Conservation (phyloP, 805 yeast genomes). For the Wickerhamiella dianesei region DNA sequence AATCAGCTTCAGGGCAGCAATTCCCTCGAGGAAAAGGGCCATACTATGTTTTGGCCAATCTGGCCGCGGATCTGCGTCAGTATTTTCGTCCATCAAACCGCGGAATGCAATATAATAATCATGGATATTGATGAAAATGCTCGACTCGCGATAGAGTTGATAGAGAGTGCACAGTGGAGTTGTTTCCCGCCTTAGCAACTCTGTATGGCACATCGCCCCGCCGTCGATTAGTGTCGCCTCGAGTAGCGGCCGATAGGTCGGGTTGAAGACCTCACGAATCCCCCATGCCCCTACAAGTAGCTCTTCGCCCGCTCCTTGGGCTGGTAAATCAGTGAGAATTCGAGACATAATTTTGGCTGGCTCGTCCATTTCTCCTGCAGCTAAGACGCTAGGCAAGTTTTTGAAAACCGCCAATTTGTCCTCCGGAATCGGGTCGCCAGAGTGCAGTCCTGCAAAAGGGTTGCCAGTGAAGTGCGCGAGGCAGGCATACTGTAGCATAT, state of each 20-base stretch:
- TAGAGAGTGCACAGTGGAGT: slow-evolving; percentile 49
- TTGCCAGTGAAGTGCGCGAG: slow-evolving; percentile 28
- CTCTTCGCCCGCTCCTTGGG: slow-evolving; percentile 29
- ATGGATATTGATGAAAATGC: slow-evolving; percentile 48
- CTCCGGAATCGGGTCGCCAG: slow-evolving; percentile 1
- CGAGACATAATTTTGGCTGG: neutral
- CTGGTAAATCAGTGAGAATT: neutral
- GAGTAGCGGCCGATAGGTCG: slow-evolving; percentile 31
- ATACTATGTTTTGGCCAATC: slow-evolving; percentile 50
- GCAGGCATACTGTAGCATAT: slow-evolving; percentile 21
- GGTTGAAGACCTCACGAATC: slow-evolving; percentile 31
- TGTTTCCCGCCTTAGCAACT: slow-evolving; percentile 14
- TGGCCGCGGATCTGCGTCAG: slow-evolving; percentile 11
- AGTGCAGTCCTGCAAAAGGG: slow-evolving; percentile 22
- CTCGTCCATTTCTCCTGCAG: neutral
- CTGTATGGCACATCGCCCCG: slow-evolving; percentile 10
- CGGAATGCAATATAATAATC: slow-evolving; percentile 55
- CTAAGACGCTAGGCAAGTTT: slow-evolving; percentile 19
- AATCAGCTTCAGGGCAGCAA: slow-evolving; percentile 53
- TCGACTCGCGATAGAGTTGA: slow-evolving; percentile 67
- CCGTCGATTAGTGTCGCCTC: slow-evolving; percentile 34
- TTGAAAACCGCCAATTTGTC: slow-evolving; percentile 13
- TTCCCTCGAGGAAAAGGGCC: slow-evolving; percentile 62
- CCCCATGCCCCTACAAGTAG: slow-evolving; percentile 28
- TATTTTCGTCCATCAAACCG: slow-evolving; percentile 24